These are phyloP conservation scores for Penicillium soppii DNA, from an alignment of 495 filamentous ascomycete species.

Conservation along the genomic window DNA sequence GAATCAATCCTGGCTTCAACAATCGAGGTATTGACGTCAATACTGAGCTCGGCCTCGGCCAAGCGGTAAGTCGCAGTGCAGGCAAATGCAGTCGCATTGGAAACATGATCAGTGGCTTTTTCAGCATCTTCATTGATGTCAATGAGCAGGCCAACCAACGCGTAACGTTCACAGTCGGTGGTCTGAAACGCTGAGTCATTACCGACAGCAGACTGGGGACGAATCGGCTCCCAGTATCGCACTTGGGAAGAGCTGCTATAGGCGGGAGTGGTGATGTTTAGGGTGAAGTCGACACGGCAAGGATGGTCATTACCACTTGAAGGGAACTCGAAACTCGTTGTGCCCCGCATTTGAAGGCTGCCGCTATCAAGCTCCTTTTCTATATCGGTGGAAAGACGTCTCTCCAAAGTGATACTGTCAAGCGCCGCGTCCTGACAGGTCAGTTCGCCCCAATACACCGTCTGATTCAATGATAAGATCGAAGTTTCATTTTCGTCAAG, in stretches of 20 bases:
- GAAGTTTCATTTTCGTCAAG: slow-evolving; percentile 3
- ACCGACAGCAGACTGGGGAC: neutral
- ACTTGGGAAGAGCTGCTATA: slow-evolving; percentile 1
- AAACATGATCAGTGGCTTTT: neutral
- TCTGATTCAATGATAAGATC: slow-evolving; percentile 17
- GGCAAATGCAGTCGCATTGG: neutral
- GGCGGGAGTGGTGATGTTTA: slow-evolving; percentile 7
- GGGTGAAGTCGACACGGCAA: slow-evolving; percentile 8
- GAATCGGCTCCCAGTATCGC: slow-evolving; percentile 23
- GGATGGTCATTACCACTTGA: neutral
- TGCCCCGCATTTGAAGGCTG: neutral
- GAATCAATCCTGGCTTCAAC: neutral
- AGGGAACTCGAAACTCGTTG: neutral
- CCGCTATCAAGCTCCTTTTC: neutral
- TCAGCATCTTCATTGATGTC: neutral
- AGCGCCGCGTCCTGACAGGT: slow-evolving; percentile 7
- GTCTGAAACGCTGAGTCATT: slow-evolving; percentile 4
- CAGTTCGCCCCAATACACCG: slow-evolving; percentile 25
- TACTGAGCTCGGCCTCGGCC: neutral
- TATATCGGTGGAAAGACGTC: neutral
- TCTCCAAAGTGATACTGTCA: neutral
- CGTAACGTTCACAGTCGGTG: slow-evolving; percentile 8
- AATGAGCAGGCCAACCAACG: slow-evolving; percentile 9
- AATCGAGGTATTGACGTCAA: neutral
- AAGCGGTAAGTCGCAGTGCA: neutral